Conservation (phyloP, 441 rosid genomes). For the Dalechampia spathulata region DNA sequence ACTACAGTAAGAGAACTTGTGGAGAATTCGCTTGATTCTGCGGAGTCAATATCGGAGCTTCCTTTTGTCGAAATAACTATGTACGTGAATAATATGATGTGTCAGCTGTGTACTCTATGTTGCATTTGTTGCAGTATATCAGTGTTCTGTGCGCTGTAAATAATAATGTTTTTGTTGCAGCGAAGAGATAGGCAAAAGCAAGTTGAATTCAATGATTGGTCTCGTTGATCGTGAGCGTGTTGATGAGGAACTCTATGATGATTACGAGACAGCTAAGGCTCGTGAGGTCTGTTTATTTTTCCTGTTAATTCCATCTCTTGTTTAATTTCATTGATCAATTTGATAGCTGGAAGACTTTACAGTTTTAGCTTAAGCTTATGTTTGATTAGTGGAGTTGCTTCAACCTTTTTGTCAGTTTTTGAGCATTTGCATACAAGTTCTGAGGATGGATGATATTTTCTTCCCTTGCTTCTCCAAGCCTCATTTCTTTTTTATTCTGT, state of each 20-base stretch:
- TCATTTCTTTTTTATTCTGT: neutral
- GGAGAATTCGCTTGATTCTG: slow-evolving; percentile 92
- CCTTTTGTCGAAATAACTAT: slow-evolving; percentile 82
- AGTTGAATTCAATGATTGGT: slow-evolving; percentile 96
- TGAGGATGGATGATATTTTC: neutral
- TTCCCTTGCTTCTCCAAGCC: slow-evolving; percentile 1
- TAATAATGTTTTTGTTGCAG: slow-evolving; percentile 31
- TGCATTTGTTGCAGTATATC: too few relatives aligned
- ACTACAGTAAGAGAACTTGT: slow-evolving; percentile 95
- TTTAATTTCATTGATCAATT: neutral
- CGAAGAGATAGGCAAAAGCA: slow-evolving; percentile 82
- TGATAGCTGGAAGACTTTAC: neutral
- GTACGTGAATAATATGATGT: slow-evolving; percentile 47
- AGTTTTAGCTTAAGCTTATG: neutral
- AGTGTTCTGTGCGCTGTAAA: too few relatives aligned
- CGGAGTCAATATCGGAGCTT: slow-evolving; percentile 88
- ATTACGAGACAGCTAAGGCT: slow-evolving; percentile 86
- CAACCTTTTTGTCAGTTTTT: neutral
- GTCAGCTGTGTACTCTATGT: too few relatives aligned
- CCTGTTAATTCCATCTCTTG: neutral
- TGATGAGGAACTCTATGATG: slow-evolving; percentile 77
- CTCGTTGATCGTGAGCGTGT: slow-evolving; percentile 86
- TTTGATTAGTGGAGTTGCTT: slow-evolving; percentile 3
- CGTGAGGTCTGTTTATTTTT: slow-evolving; percentile 60
- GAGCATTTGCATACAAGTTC: neutral